Evolutionary conservation across 257 asterid species (phyloP).

Genomic region (Gentiana dahurica): DNA sequence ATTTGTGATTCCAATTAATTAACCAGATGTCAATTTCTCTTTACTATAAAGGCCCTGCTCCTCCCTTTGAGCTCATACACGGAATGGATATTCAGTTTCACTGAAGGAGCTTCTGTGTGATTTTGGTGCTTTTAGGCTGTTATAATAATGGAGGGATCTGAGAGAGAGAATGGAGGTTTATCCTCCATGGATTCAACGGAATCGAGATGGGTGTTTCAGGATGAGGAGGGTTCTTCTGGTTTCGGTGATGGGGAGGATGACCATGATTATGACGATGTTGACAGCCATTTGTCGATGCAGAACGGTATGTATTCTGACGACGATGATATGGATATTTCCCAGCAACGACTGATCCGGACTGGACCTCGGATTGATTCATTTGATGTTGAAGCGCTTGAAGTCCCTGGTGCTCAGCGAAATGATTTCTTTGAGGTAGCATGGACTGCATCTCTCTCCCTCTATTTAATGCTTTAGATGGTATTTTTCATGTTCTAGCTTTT

Average conservation of each 20-base stretch:
- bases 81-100: no score
- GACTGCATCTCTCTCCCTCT: no score
- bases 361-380: conserved; percentile 95
- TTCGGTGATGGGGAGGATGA: conserved; percentile 35
- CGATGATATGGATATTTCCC: conserved; percentile 70
- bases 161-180: conserved; percentile 60
- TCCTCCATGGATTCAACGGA: conserved; percentile 85
- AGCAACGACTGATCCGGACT: conserved; percentile 84
- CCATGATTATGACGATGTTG: conserved; percentile 23
- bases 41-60: no score
- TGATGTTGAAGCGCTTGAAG: conserved; percentile 93
- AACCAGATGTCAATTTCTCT: no score
- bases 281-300: conserved; percentile 34
- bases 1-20: no score
- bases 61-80: no score
- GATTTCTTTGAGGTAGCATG: conserved; percentile 54
- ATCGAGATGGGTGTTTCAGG: conserved; percentile 97
- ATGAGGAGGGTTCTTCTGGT: conserved; percentile 46
- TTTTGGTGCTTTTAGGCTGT: no score
- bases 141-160: conserved; percentile 56
- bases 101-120: no score
- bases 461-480: no score
- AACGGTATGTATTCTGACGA: conserved; percentile 31
- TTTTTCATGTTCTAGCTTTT: no score
- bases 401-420: conserved; percentile 73